phyloP scores from a whole-genome alignment of 305 asterid genomes.

The Rubia tinctorum region DNA sequence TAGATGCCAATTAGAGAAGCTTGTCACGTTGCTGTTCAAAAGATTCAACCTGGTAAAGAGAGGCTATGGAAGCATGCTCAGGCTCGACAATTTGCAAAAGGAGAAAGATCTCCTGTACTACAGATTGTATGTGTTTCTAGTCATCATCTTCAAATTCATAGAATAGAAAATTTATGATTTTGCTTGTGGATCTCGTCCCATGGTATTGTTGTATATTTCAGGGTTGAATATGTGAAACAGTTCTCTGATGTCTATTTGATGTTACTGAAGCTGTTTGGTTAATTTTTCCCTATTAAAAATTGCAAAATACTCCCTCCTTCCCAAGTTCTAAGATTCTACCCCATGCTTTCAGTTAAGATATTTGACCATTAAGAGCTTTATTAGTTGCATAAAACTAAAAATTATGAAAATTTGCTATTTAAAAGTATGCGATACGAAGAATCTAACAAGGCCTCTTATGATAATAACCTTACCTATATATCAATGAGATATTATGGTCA shows the following conservation, averaged over 20 bases:
- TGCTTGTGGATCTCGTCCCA: neutral
- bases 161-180: neutral
- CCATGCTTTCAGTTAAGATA: no score
- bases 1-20: conserved; percentile 99
- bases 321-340: no score
- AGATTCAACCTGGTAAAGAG: conserved; percentile 82
- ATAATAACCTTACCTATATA: neutral
- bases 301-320: neutral
- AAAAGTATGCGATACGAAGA: neutral
- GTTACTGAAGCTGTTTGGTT: neutral
- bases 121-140: conserved; percentile 67
- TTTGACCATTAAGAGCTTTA: no score
- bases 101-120: conserved; percentile 77
- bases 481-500: neutral
- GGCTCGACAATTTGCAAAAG: conserved; percentile 82
- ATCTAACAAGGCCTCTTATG: no score
- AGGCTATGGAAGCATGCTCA: conserved; percentile 99
- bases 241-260: neutral
- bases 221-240: neutral
- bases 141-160: neutral
- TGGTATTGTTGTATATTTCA: neutral
- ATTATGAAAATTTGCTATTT: no score
- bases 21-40: conserved; percentile 94
- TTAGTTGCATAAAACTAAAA: neutral
- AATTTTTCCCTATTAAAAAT: neutral